Percentiles rank a stretch among this genome's conserved stretches.
phyloP scores from a whole-genome alignment of 345 rosid species.

The Zanthoxylum bungeanum region DNA sequence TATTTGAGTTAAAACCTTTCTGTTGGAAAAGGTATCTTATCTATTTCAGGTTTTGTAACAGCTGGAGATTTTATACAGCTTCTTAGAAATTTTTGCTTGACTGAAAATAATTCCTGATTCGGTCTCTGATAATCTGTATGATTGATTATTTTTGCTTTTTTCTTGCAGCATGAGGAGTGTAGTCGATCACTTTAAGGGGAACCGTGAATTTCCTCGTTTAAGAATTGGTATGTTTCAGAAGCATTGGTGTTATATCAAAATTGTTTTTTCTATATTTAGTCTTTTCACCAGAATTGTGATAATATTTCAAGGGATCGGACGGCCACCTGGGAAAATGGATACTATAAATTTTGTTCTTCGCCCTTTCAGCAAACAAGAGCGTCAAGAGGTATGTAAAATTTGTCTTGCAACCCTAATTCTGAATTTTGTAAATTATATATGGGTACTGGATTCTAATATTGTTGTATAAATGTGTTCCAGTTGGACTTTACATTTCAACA shows the following conservation, averaged over 20 bases:
- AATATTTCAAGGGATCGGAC: constrained; percentile 70
- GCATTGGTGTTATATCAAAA: background rate
- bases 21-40: background rate
- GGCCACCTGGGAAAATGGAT: constrained; percentile 96
- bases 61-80: background rate
- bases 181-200: constrained; percentile 87
- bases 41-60: background rate
- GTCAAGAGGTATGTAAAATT: constrained; percentile 55
- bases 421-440: background rate
- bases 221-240: constrained; percentile 60
- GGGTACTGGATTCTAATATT: background rate
- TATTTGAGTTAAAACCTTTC: background rate
- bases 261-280: background rate
- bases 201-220: constrained; percentile 86
- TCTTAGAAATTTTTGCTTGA: background rate
- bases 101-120: background rate
- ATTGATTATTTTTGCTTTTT: constrained; percentile 7
- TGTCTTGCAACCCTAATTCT: background rate
- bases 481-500: constrained; percentile 69
- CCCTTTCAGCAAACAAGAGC: constrained; percentile 71
- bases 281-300: background rate
- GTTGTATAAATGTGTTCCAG: constrained; percentile 36
- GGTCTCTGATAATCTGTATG: background rate
- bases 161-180: constrained; percentile 79
- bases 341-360: constrained; percentile 68